Evolutionary conservation across 1,284 basidiomycete species (phyloP).

Genomic region (Termitomyces sp.): DNA sequence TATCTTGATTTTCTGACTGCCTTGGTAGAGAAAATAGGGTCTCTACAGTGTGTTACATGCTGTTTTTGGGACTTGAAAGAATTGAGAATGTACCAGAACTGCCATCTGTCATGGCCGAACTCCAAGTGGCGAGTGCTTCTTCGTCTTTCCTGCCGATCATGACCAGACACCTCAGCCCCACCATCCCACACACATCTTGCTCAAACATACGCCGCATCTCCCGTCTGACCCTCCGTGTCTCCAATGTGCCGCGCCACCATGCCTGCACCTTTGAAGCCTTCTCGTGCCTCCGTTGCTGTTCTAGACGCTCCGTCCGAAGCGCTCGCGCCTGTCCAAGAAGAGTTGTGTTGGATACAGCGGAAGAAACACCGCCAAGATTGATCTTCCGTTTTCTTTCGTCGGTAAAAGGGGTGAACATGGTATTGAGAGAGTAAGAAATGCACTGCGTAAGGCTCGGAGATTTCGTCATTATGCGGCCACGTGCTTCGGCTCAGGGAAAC

Average conservation of each 20-base stretch:
- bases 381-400: slow-evolving; percentile 58
- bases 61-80: neutral
- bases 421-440: neutral
- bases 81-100: slow-evolving; percentile 23
- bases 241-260: slow-evolving; percentile 55
- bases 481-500: too few relatives aligned
- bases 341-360: slow-evolving; percentile 44
- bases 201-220: slow-evolving; percentile 43
- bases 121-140: slow-evolving; percentile 50
- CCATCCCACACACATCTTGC: slow-evolving; percentile 41
- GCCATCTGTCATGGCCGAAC: slow-evolving; percentile 31
- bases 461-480: too few relatives aligned
- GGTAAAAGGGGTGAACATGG: slow-evolving; percentile 31
- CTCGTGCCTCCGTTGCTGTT: slow-evolving; percentile 48
- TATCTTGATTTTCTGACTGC: slow-evolving; percentile 28
- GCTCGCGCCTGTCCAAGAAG: slow-evolving; percentile 61
- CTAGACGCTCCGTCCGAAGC: slow-evolving; percentile 57
- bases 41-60: slow-evolving; percentile 24
- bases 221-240: slow-evolving; percentile 34
- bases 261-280: slow-evolving; percentile 59
- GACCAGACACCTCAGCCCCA: slow-evolving; percentile 56
- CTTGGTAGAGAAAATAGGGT: slow-evolving; percentile 36
- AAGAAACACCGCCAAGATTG: slow-evolving; percentile 67
- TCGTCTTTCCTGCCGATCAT: slow-evolving; percentile 52
- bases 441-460: too few relatives aligned